Percentiles rank a stretch among this genome's conserved stretches.
Conservation (phyloP, 306 rosid species). For the Prunus kanzakura region DNA sequence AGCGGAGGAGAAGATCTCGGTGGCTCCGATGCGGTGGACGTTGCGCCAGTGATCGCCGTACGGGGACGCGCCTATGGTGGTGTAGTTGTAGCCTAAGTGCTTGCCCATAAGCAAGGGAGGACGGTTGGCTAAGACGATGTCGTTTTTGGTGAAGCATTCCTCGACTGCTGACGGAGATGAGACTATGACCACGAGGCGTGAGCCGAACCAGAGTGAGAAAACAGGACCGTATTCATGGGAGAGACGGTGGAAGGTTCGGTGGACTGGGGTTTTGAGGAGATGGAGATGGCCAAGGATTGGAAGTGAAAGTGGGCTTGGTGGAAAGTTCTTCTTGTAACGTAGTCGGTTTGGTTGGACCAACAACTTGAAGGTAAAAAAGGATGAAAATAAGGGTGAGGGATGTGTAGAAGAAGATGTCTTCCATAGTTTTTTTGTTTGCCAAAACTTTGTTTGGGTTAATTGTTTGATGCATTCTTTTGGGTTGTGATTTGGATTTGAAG, state of each 20-base stretch:
- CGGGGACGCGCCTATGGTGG: constrained; percentile 25
- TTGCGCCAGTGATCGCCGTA: constrained; percentile 92
- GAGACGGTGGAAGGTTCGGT: constrained; percentile 33
- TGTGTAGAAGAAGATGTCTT: neutral
- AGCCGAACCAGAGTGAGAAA: constrained; percentile 34
- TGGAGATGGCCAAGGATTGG: constrained; percentile 70
- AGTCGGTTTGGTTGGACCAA: constrained; percentile 9
- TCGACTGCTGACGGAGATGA: constrained; percentile 45
- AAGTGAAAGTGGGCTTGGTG: constrained; percentile 49
- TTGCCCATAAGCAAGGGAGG: constrained; percentile 18
- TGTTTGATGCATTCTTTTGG: no score
- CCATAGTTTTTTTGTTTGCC: neutral
- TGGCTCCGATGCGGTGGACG: constrained; percentile 57
- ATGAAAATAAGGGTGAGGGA: constrained; percentile 24
- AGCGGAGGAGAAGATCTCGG: constrained; percentile 59
- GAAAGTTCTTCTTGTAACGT: constrained; percentile 34
- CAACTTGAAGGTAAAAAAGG: constrained; percentile 28
- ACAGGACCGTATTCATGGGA: constrained; percentile 44
- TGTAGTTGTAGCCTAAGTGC: constrained; percentile 43
- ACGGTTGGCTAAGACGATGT: constrained; percentile 62
- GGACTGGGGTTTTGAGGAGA: constrained; percentile 43
- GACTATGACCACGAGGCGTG: constrained; percentile 40
- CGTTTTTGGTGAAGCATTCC: constrained; percentile 76
- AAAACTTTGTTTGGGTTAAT: no score
- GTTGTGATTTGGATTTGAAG: no score